Percentiles rank a stretch among this genome's conserved stretches.
Conservation (phyloP, 2,329 filamentous ascomycete species). For the Colletotrichum sp. region DNA sequence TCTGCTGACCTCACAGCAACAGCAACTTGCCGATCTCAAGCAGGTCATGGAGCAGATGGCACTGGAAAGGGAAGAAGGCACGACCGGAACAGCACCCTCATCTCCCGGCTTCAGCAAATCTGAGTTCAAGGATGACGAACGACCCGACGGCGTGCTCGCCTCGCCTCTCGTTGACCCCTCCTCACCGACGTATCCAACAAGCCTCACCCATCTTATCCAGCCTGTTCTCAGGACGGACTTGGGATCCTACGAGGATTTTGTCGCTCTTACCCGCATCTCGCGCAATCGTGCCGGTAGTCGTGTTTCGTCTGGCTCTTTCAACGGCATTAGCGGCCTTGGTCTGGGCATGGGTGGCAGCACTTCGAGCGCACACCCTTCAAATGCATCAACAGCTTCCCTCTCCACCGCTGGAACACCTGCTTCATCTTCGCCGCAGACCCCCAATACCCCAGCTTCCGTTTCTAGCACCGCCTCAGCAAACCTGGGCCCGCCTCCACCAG, state of each 20-base stretch:
- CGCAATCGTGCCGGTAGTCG: slow-evolving; percentile 67
- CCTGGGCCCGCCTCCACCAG: slow-evolving; percentile 48
- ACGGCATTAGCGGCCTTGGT: slow-evolving; percentile 54
- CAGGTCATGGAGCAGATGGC: slow-evolving; percentile 88
- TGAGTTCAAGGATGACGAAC: slow-evolving; percentile 60
- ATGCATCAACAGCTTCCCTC: slow-evolving; percentile 65
- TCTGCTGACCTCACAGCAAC: slow-evolving; percentile 87
- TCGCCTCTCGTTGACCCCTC: slow-evolving; percentile 47
- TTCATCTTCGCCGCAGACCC: slow-evolving; percentile 62
- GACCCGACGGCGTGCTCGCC: slow-evolving; percentile 37
- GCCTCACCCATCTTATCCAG: slow-evolving; percentile 83
- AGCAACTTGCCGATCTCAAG: slow-evolving; percentile 92
- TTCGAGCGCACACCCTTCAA: slow-evolving; percentile 57
- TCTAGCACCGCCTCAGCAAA: slow-evolving; percentile 48
- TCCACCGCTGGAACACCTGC: slow-evolving; percentile 52
- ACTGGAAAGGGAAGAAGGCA: slow-evolving; percentile 74
- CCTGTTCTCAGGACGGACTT: slow-evolving; percentile 85
- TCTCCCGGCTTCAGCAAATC: slow-evolving; percentile 79
- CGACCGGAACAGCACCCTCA: slow-evolving; percentile 76
- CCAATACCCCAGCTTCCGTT: slow-evolving; percentile 60
- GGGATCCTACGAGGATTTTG: slow-evolving; percentile 83
- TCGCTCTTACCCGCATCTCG: slow-evolving; percentile 73
- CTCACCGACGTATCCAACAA: slow-evolving; percentile 65
- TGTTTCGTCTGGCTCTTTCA: slow-evolving; percentile 68
- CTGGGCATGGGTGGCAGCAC: slow-evolving; percentile 51